Conservation (phyloP, 139 green algal species). For the Trebouxia sp. region DNA sequence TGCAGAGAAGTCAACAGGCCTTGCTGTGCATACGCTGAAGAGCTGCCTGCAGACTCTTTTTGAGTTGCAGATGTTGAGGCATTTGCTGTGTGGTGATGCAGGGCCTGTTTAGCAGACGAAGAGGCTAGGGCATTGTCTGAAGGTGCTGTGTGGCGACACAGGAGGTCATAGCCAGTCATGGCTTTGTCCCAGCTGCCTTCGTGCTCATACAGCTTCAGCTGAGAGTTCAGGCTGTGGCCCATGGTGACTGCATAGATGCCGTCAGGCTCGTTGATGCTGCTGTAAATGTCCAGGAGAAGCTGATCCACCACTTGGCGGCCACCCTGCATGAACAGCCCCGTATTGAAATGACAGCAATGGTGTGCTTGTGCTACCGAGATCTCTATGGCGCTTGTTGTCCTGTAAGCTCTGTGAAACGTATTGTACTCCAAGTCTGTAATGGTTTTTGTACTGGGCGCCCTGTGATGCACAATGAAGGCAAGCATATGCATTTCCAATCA, state of each 20-base stretch:
- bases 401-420: no score
- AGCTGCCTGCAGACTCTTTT: no score
- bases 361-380: no score
- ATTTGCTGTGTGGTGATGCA: neutral
- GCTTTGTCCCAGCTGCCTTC: constrained; percentile 65
- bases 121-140: no score
- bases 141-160: constrained; percentile 29
- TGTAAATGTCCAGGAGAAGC: constrained; percentile 78
- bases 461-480: no score
- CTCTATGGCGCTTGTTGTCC: no score
- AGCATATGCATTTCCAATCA: no score
- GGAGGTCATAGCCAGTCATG: constrained; percentile 53
- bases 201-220: constrained; percentile 60
- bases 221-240: constrained; percentile 43
- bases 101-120: no score
- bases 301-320: constrained; percentile 36
- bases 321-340: constrained; percentile 3
- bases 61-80: neutral
- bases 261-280: constrained; percentile 73
- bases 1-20: constrained; percentile 41
- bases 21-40: neutral
- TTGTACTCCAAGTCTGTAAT: no score
- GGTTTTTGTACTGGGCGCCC: no score
- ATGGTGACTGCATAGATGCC: constrained; percentile 76
- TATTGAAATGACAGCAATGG: no score